Conservation (phyloP, 768 basidiomycete genomes). For the Hygrophoropsis aurantiaca region DNA sequence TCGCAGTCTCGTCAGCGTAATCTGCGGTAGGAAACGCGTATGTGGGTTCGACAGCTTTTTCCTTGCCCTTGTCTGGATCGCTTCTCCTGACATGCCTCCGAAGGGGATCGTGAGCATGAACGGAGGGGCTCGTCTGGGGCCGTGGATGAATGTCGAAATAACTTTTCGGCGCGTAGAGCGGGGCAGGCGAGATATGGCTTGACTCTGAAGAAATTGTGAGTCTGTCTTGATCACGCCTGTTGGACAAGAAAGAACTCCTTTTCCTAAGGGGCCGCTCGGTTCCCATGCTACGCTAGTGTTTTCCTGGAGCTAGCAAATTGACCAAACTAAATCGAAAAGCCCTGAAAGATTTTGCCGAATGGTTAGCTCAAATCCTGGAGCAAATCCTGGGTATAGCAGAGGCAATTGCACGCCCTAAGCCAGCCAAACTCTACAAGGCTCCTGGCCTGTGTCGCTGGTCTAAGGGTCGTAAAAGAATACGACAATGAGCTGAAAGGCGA, state of each 20-base stretch:
- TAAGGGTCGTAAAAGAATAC: too few species aligned
- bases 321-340: background rate
- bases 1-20: conserved; percentile 23
- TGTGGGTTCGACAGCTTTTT: conserved; percentile 18
- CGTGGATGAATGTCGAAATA: conserved; percentile 50
- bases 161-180: conserved; percentile 23
- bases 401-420: too few species aligned
- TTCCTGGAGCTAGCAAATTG: conserved; percentile 16
- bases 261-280: conserved; percentile 46
- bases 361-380: too few species aligned
- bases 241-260: conserved; percentile 57
- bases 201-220: conserved; percentile 13
- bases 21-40: conserved; percentile 28
- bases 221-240: conserved; percentile 48
- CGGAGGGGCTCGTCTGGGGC: conserved; percentile 34
- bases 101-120: conserved; percentile 8
- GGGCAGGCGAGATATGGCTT: conserved; percentile 12
- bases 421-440: too few species aligned
- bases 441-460: too few species aligned
- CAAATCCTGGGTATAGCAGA: too few species aligned
- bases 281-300: conserved; percentile 10
- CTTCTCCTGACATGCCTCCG: conserved; percentile 25
- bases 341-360: conserved; percentile 1
- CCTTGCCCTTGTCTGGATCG: conserved; percentile 23
- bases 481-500: too few species aligned